Base-by-base conservation (phyloP, 345 rosid genomes). In the Eucalyptus erythrocorys region DNA sequence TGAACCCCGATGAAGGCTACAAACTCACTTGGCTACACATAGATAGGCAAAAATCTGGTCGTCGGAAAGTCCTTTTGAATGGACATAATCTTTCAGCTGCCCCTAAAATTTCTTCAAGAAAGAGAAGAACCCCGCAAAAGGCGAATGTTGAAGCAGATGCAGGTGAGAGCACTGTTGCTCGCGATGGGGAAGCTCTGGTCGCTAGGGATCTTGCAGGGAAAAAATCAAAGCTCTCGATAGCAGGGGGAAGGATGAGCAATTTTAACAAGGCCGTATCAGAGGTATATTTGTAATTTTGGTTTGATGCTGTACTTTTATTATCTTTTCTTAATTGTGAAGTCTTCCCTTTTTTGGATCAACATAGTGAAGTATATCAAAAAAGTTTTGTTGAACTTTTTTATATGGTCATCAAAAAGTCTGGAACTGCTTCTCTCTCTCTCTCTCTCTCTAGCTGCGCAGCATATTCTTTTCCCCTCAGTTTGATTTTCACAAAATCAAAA, bases 1-100 rank as follows among this genome's bases (percentile, higher is more conserved):
- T 95, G 92, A 94, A 92, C 89, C 92, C 96, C 48, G 96, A 91
- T 79, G 97, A 96, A 93, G 95, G 95, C 76, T 93, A 93, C 89
- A 93, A 94, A 87, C 93, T 91, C 87, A 89, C 93, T 89, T 93
- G 95, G 97, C 68, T 89, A 85, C 87, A 81, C 21, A 51, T 85
- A 48, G 90, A 90, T 87, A 92, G 91, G 88, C 92, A 91, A 76
- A 76, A 76, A 21, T 76, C 47, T 90, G 47, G 88, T 47, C 47
- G 87, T 47, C 91, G 88, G 90, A 92, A 86, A 91, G 94, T 90
- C 81, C 85, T 82, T 87, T 34, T 4, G 21, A 86, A 86, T 34
- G 47, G 87, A 19, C 59, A 49, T 32, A 40, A 8, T 37, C 66
- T 30, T 86, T 53, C 66, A 86, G 19, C 87, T 51, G 48, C 87